Conservation (phyloP, 2,329 filamentous ascomycete species). For the Fusarium newnesense region DNA sequence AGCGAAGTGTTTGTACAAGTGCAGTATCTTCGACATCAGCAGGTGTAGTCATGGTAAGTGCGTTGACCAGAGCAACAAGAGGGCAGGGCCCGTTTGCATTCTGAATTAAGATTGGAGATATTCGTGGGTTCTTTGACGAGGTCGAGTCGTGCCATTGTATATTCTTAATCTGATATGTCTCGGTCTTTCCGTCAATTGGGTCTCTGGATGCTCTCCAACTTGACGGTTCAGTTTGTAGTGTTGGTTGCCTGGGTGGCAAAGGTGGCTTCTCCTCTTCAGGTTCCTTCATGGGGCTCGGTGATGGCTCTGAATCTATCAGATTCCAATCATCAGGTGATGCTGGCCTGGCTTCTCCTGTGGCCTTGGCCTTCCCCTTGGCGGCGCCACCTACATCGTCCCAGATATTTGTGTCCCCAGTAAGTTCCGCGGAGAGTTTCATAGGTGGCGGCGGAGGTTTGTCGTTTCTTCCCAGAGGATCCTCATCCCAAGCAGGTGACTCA, state of each 20-base stretch:
- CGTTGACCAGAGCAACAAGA: constrained; percentile 91
- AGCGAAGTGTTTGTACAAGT: constrained; percentile 79
- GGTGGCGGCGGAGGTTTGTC: constrained; percentile 38
- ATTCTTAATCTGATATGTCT: constrained; percentile 94
- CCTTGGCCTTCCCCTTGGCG: constrained; percentile 57
- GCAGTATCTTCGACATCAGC: constrained; percentile 70
- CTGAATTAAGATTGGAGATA: constrained; percentile 90
- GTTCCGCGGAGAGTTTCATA: constrained; percentile 47
- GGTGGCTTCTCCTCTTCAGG: constrained; percentile 43
- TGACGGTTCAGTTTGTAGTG: constrained; percentile 39
- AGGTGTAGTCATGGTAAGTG: constrained; percentile 84
- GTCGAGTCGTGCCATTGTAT: constrained; percentile 82
- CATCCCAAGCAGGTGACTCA: constrained; percentile 54
- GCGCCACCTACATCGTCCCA: constrained; percentile 60
- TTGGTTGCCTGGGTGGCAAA: constrained; percentile 52
- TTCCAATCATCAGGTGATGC: constrained; percentile 60
- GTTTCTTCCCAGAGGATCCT: constrained; percentile 44
- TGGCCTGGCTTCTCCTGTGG: constrained; percentile 33
- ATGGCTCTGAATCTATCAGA: constrained; percentile 58
- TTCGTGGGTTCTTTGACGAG: constrained; percentile 69
- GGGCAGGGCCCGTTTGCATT: constrained; percentile 96
- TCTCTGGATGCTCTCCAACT: constrained; percentile 54
- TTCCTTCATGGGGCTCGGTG: constrained; percentile 29
- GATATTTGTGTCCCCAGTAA: constrained; percentile 56
- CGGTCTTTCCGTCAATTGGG: constrained; percentile 61